Evolutionary conservation across 1,284 basidiomycete species (phyloP).

Genomic region (Inonotus obliquus): DNA sequence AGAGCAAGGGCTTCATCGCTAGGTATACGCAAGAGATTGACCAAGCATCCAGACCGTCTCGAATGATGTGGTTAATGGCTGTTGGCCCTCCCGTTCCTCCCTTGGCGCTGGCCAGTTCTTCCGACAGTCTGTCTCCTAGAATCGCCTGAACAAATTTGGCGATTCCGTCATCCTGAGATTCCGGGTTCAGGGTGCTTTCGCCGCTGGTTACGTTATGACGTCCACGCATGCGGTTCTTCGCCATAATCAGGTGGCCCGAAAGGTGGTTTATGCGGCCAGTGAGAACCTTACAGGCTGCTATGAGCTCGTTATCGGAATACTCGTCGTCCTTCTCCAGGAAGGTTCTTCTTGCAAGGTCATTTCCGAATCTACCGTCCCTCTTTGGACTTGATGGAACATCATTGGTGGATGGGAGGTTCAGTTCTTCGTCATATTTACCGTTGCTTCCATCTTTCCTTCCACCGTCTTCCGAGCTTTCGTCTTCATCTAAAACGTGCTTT

Average conservation of each 20-base stretch:
- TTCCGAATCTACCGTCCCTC: not conserved
- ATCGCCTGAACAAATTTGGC: not conserved
- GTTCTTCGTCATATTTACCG: too few relatives aligned
- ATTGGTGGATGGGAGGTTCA: too few relatives aligned
- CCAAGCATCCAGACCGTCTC: slow-evolving; percentile 9
- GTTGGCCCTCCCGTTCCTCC: not conserved
- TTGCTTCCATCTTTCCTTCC: not conserved
- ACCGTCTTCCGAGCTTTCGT: too few relatives aligned
- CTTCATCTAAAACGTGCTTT: too few relatives aligned
- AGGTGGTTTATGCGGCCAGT: not conserved
- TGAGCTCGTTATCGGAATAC: slow-evolving; percentile 6
- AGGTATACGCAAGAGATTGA: not conserved
- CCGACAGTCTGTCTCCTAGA: not conserved
- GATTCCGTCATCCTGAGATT: not conserved
- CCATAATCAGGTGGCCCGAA: not conserved
- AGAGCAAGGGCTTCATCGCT: slow-evolving; percentile 1
- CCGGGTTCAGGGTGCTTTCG: not conserved
- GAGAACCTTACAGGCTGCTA: not conserved
- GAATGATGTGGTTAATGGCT: not conserved
- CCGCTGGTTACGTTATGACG: not conserved
- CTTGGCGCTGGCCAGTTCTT: not conserved
- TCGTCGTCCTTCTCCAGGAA: not conserved
- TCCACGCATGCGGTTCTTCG: not conserved
- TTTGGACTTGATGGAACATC: too few relatives aligned
- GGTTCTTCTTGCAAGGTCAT: not conserved